Evolutionary conservation across 23 red algal species (phyloP).

Genomic region (Porphyridium purpureum): DNA sequence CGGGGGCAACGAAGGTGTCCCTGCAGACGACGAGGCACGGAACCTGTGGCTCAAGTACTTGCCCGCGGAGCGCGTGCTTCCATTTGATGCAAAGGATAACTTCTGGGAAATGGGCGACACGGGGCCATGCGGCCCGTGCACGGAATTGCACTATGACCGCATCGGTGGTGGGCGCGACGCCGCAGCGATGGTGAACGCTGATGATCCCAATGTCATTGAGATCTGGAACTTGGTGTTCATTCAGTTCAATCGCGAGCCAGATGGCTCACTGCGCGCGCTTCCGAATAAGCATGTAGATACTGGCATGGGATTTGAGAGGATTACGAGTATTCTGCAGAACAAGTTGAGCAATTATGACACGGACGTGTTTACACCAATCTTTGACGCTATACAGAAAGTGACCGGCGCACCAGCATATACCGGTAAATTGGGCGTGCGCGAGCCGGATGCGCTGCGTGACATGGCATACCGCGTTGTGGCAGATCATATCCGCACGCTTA

Average conservation of each 20-base stretch:
- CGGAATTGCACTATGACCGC: slow-evolving; percentile 89
- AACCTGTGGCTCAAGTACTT: slow-evolving; percentile 84
- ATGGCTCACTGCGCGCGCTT: slow-evolving; percentile 32
- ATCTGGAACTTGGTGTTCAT: slow-evolving; percentile 99
- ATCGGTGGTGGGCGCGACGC: slow-evolving; percentile 71
- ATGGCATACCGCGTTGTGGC: slow-evolving; percentile 95
- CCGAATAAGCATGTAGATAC: slow-evolving; percentile 91
- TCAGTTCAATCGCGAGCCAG: slow-evolving; percentile 87
- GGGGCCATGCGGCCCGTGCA: slow-evolving; percentile 95
- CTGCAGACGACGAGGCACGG: slow-evolving; percentile 65
- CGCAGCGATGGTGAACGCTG: slow-evolving; percentile 69
- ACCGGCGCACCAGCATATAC: slow-evolving; percentile 45
- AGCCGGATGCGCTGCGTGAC: slow-evolving; percentile 62
- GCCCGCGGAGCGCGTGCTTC: slow-evolving; percentile 59
- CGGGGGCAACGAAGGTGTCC: slow-evolving; percentile 67
- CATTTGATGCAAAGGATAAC: slow-evolving; percentile 95
- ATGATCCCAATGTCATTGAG: slow-evolving; percentile 91
- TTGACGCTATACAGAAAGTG: slow-evolving; percentile 57
- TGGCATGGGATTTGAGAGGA: slow-evolving; percentile 95
- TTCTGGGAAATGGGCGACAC: slow-evolving; percentile 99
- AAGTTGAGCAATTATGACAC: slow-evolving; percentile 95
- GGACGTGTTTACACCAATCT: slow-evolving; percentile 89
- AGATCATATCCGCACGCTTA: slow-evolving; percentile 88
- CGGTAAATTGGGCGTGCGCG: slow-evolving; percentile 42
- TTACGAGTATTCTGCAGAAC: slow-evolving; percentile 73